These are phyloP conservation scores for Phialocephala subalpina DNA, from an alignment of 2,329 filamentous ascomycete species.

Conservation along the genomic window DNA sequence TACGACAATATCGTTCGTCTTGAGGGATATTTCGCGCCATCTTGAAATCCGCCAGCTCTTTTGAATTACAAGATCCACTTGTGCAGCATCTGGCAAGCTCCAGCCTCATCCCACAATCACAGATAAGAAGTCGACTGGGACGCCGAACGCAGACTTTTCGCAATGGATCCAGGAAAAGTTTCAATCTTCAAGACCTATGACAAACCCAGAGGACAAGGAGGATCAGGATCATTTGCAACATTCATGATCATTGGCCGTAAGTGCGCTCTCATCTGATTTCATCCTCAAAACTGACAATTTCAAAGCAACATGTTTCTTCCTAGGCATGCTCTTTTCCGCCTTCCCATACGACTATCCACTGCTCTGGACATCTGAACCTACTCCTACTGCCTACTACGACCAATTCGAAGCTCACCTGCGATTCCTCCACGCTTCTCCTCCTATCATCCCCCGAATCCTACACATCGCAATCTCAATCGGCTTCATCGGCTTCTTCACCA, in stretches of 20 bases:
- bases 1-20: background rate
- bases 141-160: constrained; percentile 1
- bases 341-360: constrained; percentile 97
- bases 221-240: constrained; percentile 83
- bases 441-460: constrained; percentile 90
- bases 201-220: constrained; percentile 42
- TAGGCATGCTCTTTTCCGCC: constrained; percentile 94
- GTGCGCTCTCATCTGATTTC: constrained; percentile 44
- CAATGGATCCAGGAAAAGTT: constrained; percentile 43
- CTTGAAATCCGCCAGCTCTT: background rate
- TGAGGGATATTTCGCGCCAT: background rate
- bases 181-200: constrained; percentile 46
- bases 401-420: constrained; percentile 89
- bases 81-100: constrained; percentile 1
- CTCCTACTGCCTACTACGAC: constrained; percentile 75
- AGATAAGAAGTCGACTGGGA: constrained; percentile 26
- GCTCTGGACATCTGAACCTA: constrained; percentile 76
- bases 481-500: constrained; percentile 87
- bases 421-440: constrained; percentile 90
- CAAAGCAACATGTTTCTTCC: constrained; percentile 91
- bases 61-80: background rate
- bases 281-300: constrained; percentile 23
- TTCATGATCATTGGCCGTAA: constrained; percentile 96
- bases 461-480: constrained; percentile 92
- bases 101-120: constrained; percentile 1